These are phyloP conservation scores for Malus hybrid DNA, from an alignment of 331 rosid species.

Conservation along the genomic window DNA sequence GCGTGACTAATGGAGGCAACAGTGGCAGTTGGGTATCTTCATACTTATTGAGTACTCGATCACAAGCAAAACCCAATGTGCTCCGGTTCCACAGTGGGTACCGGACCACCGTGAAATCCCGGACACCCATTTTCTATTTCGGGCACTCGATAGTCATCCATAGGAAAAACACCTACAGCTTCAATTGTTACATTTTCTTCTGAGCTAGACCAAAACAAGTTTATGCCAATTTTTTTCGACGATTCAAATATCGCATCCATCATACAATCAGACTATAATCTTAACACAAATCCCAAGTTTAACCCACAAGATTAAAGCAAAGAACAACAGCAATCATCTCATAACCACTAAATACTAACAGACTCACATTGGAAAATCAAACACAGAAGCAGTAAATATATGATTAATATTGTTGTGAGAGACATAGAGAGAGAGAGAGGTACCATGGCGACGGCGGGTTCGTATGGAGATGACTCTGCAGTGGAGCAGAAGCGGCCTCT, in stretches of 20 bases:
- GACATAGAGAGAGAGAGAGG: neutral
- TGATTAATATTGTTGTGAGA: neutral
- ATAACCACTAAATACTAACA: neutral
- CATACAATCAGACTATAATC: neutral
- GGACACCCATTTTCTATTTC: too few relatives aligned
- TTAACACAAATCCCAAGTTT: neutral
- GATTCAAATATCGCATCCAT: neutral
- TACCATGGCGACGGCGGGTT: conserved; percentile 12
- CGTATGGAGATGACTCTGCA: neutral
- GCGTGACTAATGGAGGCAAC: too few relatives aligned
- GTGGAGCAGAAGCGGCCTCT: neutral
- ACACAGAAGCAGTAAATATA: neutral
- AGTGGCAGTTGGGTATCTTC: too few relatives aligned
- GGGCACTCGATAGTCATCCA: too few relatives aligned
- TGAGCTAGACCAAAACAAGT: neutral
- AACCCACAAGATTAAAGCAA: neutral
- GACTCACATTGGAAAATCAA: neutral
- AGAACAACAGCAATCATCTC: neutral
- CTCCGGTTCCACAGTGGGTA: too few relatives aligned
- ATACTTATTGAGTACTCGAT: too few relatives aligned
- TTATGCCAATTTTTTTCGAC: neutral
- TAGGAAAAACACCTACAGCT: too few relatives aligned
- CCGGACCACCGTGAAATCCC: too few relatives aligned
- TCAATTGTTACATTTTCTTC: neutral
- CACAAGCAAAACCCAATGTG: too few relatives aligned